Evolutionary conservation across 495 filamentous ascomycete species (phyloP), one percentile per base, ranked within the genome.

Genomic region (Extremus antarcticus): DNA sequence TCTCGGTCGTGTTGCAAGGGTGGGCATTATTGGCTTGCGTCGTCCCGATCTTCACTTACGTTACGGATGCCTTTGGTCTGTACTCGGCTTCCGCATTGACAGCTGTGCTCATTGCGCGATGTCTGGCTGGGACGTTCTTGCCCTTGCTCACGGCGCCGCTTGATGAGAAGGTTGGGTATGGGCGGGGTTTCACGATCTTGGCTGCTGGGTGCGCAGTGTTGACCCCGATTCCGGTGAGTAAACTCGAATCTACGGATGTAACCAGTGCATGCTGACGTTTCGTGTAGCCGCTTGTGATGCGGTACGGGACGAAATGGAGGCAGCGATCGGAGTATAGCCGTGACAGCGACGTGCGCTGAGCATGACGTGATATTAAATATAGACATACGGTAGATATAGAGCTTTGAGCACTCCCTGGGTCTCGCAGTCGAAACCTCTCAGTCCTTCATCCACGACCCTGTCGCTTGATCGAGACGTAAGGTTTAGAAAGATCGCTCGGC

Each of bases 41-140:
- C 43, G 63, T 82, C 17, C 75, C 79, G 0, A 49, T 81, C 22
- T 70, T 70, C 59, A 69, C 76, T 0, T 82, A 80, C 51, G 68
- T 82, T 9, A 78, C 80, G 0, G 79, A 82, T 55, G 76, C 78
- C 0, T 82, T 77, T 56, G 74, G 76, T 0, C 50, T 78, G 13
- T 79, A 75, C 58, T 71, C 75, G 4, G 78, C 79, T 0, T 77
- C 73, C 16, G 79, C 78, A 1, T 70, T 80, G 71, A 81, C 79
- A 1, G 73, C 72, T 0, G 63, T 79, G 23, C 75, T 81, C 35
- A 74, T 82, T 22, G 66, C 68, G 20, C 65, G 79, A 25, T 81
- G 77, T 58, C 63, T 82, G 3, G 73, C 72, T 60, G 70, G 75
- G 20, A 80, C 79, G 0, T 69, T 81, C 21, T 48, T 82, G 35